A percentile compares a stretch with the other conserved stretches of the same genome.
These are phyloP conservation scores for Penicillium palitans DNA, from an alignment of 2,329 filamentous ascomycete species.

Conservation along the genomic window DNA sequence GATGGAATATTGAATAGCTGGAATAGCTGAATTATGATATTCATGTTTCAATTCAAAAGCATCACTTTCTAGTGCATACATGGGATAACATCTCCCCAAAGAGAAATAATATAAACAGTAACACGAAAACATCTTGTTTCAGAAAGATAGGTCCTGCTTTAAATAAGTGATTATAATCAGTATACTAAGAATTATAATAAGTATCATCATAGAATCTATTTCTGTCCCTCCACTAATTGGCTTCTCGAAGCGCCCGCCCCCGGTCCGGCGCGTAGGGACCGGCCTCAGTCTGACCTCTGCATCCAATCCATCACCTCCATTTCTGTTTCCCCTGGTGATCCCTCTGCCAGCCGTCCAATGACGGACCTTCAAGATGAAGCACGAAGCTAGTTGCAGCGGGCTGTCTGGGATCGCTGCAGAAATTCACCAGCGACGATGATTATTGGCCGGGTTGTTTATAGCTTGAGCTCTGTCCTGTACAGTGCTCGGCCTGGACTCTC, in stretches of 20 bases:
- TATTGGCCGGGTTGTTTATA: constrained; percentile 18
- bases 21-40: not conserved
- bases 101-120: not conserved
- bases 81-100: not conserved
- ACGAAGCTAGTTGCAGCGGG: constrained; percentile 6
- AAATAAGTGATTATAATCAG: too few relatives aligned
- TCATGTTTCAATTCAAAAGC: not conserved
- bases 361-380: not conserved
- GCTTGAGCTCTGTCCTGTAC: not conserved
- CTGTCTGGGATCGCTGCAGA: constrained; percentile 24
- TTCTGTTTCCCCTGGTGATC: constrained; percentile 14
- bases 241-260: constrained; percentile 20
- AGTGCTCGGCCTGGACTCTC: constrained; percentile 5
- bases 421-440: not conserved
- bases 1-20: constrained; percentile 10
- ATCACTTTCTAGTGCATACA: not conserved
- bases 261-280: constrained; percentile 20
- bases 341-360: constrained; percentile 8
- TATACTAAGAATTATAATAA: too few relatives aligned
- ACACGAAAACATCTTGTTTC: not conserved
- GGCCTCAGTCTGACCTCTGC: constrained; percentile 8
- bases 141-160: not conserved
- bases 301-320: constrained; percentile 12
- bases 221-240: constrained; percentile 14
- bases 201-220: constrained; percentile 15